Evolutionary conservation across 2,329 filamentous ascomycete species (phyloP), one percentile per base, ranked within the genome.

Genomic region (Lojkania enalia): DNA sequence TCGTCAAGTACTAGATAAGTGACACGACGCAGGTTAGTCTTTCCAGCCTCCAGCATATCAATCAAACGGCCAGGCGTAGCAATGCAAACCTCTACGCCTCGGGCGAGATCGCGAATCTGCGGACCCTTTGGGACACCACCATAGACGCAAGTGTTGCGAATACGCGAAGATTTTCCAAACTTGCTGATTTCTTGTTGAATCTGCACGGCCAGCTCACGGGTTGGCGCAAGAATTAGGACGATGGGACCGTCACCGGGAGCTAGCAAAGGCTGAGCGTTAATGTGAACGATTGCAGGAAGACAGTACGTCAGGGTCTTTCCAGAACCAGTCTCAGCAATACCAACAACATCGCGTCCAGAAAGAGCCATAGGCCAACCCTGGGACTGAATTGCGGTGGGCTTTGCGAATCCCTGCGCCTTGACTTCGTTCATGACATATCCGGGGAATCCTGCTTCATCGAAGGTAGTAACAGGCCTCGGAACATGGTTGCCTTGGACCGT

Each of bases 321-420:
- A 55, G 94, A 99, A 71, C 94, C 94, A 48, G 94, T 99, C 80
- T 99, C 94, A 64, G 94, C 94, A 77, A 99, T 96, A 84, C 94
- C 94, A 64, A 97, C 92, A 49, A 97, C 92, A 71, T 99, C 94
- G 61, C 94, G 92, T 77, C 94, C 94, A 60, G 92, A 95, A 39
- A 99, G 85, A 67, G 94, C 91, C 94, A 97, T 97, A 52, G 94
- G 94, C 94, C 94, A 97, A 54, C 94, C 94, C 72, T 97, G 94
- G 14, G 92, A 95, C 75, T 99, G 94, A 72, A 99, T 97, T 54
- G 94, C 86, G 31, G 94, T 99, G 29, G 94, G 94, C 43, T 86
- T 87, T 52, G 87, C 83, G 75, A 99, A 99, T 33, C 94, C 94
- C 75, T 97, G 92, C 18, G 90, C 88, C 83, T 99, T 99, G 68